A percentile compares a stretch with the other conserved stretches of the same genome.
Conservation (phyloP, 139 green algal genomes). For the Chlamydomonas sp. region DNA sequence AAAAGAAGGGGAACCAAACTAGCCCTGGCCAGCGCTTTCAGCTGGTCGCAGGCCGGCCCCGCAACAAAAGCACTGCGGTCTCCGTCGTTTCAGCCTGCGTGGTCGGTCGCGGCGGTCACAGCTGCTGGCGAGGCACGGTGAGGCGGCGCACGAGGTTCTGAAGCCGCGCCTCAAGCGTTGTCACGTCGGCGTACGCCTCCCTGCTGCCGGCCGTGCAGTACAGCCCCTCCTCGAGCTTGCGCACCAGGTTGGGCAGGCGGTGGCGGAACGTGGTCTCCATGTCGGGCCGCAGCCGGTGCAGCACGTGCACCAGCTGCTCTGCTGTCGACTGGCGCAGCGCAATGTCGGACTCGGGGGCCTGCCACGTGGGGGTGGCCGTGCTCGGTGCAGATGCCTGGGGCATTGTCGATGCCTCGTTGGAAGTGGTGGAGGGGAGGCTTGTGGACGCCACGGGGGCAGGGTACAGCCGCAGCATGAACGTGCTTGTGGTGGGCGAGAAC, state of each 20-base stretch:
- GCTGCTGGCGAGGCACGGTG: not conserved
- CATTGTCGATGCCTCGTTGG: not conserved
- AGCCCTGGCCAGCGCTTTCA: too few species aligned
- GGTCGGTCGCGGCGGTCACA: too few species aligned
- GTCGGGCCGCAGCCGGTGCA: not conserved
- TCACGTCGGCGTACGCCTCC: constrained; percentile 1
- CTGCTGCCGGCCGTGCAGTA: not conserved
- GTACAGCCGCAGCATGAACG: not conserved
- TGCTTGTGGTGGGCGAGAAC: too few species aligned
- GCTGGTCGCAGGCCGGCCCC: too few species aligned
- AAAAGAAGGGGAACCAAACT: too few species aligned
- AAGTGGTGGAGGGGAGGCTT: not conserved
- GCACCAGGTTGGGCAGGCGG: constrained; percentile 7
- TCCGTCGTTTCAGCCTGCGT: too few species aligned
- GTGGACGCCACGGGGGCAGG: not conserved
- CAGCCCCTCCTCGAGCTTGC: constrained; percentile 10
- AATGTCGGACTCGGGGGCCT: not conserved
- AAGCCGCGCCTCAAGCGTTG: not conserved
- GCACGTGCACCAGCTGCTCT: not conserved
- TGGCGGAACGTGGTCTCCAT: not conserved
- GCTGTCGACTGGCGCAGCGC: not conserved
- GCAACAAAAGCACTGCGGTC: too few species aligned
- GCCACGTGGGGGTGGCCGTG: not conserved
- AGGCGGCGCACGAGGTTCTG: not conserved
- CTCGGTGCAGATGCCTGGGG: not conserved